Percentiles rank a stretch among this genome's conserved stretches.
These are phyloP conservation scores for Annulohypoxylon maeteangense DNA, from an alignment of 495 filamentous ascomycete genomes.

Conservation along the genomic window DNA sequence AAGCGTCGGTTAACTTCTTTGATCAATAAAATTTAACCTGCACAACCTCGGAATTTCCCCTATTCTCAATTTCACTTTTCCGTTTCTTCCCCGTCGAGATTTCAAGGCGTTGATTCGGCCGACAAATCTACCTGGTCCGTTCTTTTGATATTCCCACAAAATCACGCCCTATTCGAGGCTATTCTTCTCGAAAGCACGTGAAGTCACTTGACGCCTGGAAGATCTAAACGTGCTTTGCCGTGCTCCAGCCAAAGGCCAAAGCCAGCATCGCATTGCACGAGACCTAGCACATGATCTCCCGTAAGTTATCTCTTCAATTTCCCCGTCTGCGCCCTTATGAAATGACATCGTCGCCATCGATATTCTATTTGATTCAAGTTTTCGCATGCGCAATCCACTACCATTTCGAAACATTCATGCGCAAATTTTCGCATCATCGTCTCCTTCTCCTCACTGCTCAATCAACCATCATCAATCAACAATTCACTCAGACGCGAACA, in stretches of 20 bases:
- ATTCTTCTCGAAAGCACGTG: constrained; percentile 49
- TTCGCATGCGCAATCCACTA: constrained; percentile 14
- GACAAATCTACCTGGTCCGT: constrained; percentile 31
- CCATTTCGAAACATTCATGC: constrained; percentile 5
- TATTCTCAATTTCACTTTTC: constrained; percentile 2
- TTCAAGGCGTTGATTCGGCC: constrained; percentile 36
- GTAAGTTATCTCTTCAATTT: constrained; percentile 37
- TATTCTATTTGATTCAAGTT: constrained; percentile 5
- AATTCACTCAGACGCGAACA: constrained; percentile 7
- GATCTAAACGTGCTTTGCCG: constrained; percentile 41
- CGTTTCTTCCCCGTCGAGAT: constrained; percentile 27
- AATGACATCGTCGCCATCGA: constrained; percentile 19
- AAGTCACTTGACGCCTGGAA: constrained; percentile 50
- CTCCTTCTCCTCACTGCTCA: background rate
- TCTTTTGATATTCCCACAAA: constrained; percentile 44
- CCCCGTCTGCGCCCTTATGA: background rate
- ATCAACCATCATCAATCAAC: background rate
- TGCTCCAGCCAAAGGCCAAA: constrained; percentile 6
- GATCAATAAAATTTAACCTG: constrained; percentile 18
- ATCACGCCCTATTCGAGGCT: constrained; percentile 49
- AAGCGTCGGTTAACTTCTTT: constrained; percentile 39
- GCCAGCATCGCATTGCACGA: constrained; percentile 45
- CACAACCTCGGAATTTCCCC: constrained; percentile 17
- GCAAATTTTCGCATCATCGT: constrained; percentile 29
- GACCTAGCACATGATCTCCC: constrained; percentile 49